Conservation (phyloP, 2,329 filamentous ascomycete species). For the Pestalotiopsis sp. region DNA sequence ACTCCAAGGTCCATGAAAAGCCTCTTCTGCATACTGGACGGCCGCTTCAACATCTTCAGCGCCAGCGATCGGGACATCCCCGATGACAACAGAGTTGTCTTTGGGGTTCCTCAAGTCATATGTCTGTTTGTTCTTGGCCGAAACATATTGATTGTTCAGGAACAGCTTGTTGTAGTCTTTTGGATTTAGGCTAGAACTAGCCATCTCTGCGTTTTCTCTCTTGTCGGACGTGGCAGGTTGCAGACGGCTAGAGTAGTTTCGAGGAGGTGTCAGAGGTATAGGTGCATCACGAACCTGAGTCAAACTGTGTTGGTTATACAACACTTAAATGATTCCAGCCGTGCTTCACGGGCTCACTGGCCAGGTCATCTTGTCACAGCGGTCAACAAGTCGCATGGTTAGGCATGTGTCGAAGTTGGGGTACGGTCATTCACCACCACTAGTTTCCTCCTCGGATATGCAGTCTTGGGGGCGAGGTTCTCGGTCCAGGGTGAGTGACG, state of each 20-base stretch:
- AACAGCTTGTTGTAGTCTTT: background rate
- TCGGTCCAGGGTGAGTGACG: background rate
- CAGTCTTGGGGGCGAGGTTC: background rate
- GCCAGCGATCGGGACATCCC: slow-evolving; percentile 21
- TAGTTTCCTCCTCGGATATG: background rate
- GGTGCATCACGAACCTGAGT: no score
- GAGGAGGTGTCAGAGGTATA: background rate
- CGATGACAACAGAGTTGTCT: background rate
- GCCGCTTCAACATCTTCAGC: slow-evolving; percentile 49
- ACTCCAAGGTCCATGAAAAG: slow-evolving; percentile 36
- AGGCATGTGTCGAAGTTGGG: background rate
- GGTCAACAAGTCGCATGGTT: background rate
- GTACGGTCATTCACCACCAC: background rate
- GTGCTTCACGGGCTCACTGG: background rate
- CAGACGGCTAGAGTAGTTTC: background rate
- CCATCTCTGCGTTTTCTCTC: background rate
- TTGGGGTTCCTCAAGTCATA: background rate
- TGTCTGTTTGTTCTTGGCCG: background rate
- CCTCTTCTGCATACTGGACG: slow-evolving; percentile 49
- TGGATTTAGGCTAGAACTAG: background rate
- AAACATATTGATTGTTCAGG: background rate
- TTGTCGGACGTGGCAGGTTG: background rate
- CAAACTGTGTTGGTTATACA: no score
- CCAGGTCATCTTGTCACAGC: background rate
- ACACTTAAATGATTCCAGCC: background rate